A percentile compares a stretch with the other conserved stretches of the same genome.
Evolutionary conservation across 129 eudicot genomes (phyloP).

Genomic region (Tagetes erecta): DNA sequence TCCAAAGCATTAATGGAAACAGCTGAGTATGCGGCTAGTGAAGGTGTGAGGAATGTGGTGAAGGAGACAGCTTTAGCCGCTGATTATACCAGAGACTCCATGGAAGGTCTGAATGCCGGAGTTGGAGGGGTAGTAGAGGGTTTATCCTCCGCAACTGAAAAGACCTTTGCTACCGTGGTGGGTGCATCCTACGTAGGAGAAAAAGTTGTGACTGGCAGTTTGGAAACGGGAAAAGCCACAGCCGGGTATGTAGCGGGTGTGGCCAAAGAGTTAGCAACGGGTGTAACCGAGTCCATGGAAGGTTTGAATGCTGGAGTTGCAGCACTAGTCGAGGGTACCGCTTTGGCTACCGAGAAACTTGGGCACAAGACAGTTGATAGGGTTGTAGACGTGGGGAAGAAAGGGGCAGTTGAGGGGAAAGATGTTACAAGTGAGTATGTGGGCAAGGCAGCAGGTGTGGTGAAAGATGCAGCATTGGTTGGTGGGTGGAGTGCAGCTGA

Average conservation of each 20-base stretch:
- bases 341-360: background rate
- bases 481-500: slow-evolving; percentile 45
- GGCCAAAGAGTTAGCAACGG: background rate
- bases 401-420: slow-evolving; percentile 45
- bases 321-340: background rate
- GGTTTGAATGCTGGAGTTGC: background rate
- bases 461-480: slow-evolving; percentile 49
- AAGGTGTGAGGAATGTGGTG: background rate
- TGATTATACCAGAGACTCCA: slow-evolving; percentile 26
- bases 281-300: background rate
- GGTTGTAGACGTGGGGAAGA: slow-evolving; percentile 9
- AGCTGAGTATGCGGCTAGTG: background rate
- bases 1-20: too few species aligned
- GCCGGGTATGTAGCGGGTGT: slow-evolving; percentile 24
- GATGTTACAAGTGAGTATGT: slow-evolving; percentile 43
- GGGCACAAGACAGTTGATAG: background rate
- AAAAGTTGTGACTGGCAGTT: slow-evolving; percentile 40
- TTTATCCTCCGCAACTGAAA: background rate
- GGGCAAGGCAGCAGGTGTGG: slow-evolving; percentile 37
- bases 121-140: background rate
- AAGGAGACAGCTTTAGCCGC: slow-evolving; percentile 20
- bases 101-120: background rate
- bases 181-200: background rate
- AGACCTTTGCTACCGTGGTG: slow-evolving; percentile 33
- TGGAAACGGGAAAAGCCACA: slow-evolving; percentile 39